Evolutionary conservation across 495 filamentous ascomycete genomes (phyloP).

Genomic region (Penicillium ochrochloron): DNA sequence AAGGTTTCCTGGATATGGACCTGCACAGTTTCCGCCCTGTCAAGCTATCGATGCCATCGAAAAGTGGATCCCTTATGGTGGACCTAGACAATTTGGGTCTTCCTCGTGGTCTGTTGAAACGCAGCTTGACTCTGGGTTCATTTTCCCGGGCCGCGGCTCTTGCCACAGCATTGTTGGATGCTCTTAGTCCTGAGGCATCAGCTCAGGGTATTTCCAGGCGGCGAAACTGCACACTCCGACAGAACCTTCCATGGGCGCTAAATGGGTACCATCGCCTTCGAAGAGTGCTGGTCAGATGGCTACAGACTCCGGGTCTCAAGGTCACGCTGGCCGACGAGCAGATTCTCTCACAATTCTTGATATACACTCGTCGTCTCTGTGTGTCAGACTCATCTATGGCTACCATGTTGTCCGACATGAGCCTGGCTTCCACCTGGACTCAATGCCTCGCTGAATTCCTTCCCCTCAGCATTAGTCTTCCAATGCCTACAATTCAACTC

Average conservation of each 20-base stretch:
- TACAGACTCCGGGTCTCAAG: conserved; percentile 25
- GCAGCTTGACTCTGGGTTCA: conserved; percentile 30
- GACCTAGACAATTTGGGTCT: conserved; percentile 42
- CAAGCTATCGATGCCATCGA: conserved; percentile 33
- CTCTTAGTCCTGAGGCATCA: conserved; percentile 28
- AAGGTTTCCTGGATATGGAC: conserved; percentile 22
- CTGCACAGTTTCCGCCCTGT: conserved; percentile 9
- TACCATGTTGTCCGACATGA: conserved; percentile 29
- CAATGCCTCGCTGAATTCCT: conserved; percentile 40
- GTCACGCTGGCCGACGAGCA: conserved; percentile 24
- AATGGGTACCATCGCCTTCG: conserved; percentile 47
- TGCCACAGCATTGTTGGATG: conserved; percentile 36
- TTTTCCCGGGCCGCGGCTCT: conserved; percentile 32
- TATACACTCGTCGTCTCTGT: conserved; percentile 25
- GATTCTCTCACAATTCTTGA: conserved; percentile 33
- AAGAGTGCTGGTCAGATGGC: conserved; percentile 35
- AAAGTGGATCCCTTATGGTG: conserved; percentile 34
- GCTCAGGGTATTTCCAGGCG: conserved; percentile 9
- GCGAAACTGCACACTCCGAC: conserved; percentile 29
- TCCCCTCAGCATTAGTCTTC: conserved; percentile 20
- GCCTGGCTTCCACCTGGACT: conserved; percentile 33
- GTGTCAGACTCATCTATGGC: conserved; percentile 18
- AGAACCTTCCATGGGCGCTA: conserved; percentile 41
- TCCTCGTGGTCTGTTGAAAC: conserved; percentile 35
- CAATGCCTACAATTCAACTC: conserved; percentile 31